Evolutionary conservation across 495 filamentous ascomycete species (phyloP).

Genomic region (Penicillium atrosanguineum): DNA sequence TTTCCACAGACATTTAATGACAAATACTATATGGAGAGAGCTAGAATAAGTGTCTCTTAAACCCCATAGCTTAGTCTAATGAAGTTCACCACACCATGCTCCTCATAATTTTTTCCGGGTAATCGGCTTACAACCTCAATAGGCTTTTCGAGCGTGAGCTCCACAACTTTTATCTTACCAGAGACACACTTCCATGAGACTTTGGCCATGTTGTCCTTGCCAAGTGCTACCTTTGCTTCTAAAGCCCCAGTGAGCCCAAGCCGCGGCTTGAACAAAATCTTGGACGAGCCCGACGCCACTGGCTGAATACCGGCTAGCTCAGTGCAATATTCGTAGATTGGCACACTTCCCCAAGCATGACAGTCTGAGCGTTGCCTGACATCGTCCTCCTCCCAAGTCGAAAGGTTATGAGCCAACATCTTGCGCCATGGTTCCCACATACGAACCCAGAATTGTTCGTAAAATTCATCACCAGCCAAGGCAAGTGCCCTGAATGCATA

Average conservation of each 20-base stretch:
- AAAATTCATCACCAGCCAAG: constrained; percentile 20
- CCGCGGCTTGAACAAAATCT: constrained; percentile 31
- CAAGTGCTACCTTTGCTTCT: constrained; percentile 29
- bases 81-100: constrained; percentile 26
- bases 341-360: constrained; percentile 43
- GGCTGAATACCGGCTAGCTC: constrained; percentile 33
- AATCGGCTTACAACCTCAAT: constrained; percentile 27
- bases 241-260: constrained; percentile 21
- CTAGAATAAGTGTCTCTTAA: too few species aligned
- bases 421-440: constrained; percentile 32
- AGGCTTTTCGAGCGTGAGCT: constrained; percentile 23
- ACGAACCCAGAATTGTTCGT: constrained; percentile 25
- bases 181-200: constrained; percentile 23
- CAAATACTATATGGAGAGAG: too few species aligned
- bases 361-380: constrained; percentile 40
- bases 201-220: constrained; percentile 26
- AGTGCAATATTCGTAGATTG: constrained; percentile 39
- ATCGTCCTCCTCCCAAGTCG: constrained; percentile 43
- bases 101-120: constrained; percentile 14
- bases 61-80: not conserved
- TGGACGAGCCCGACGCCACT: constrained; percentile 20
- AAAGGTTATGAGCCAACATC: constrained; percentile 35
- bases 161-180: constrained; percentile 15
- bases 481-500: constrained; percentile 36
- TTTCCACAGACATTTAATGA: too few species aligned